Evolutionary conservation across 495 filamentous ascomycete species (phyloP), one percentile per base, ranked within the genome.

Genomic region (Cercophora scortea): DNA sequence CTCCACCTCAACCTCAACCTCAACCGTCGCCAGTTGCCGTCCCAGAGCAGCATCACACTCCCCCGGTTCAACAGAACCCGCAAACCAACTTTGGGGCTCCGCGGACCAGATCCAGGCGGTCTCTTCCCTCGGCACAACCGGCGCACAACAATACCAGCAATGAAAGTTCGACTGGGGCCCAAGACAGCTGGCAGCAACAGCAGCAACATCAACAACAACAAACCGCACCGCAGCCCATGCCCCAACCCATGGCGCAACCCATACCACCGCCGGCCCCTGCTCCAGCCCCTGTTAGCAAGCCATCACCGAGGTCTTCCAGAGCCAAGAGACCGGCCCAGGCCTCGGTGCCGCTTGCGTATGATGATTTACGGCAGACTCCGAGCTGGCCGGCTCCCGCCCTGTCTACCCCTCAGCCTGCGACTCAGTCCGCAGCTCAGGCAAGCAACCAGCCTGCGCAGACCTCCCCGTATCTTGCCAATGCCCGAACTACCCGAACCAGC

Each of bases 261-360:
- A 49, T 58, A 51, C 40, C 50, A 9, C 42, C 41, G 9, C 25
- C 56, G 9, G 13, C 50, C 4, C 8, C 50, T 9, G 43, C 45
- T 8, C 9, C 56, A 11, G 35, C 53, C 0, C 18, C 44, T 10
- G 33, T 52, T 19, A 57, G 32, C 6, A 53, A 47, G 32, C 38
- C 52, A 1, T 64, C 63, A 4, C 61, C 63, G 5, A 54, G 57
- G 16, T 53, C 57, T 19, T 34, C 55, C 19, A 59, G 54, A n/a
- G 48, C 41, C 0, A 50, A 47, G 36, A 49, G 48, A 19, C 16
- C 47, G 18, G 47, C 41, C 1, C 47, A 32, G 13, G 35, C 45
- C 15, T 12, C 57, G 3, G 49, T 25, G 11, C 36, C 57, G 2
- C 51, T 56, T 32, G 53, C 54, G 4, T 61, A 59, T 49, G 60